A percentile compares a stretch with the other conserved stretches of the same genome.
phyloP scores from a whole-genome alignment of 176 grass and related monocot species.

The Oropetium thomaeum region DNA sequence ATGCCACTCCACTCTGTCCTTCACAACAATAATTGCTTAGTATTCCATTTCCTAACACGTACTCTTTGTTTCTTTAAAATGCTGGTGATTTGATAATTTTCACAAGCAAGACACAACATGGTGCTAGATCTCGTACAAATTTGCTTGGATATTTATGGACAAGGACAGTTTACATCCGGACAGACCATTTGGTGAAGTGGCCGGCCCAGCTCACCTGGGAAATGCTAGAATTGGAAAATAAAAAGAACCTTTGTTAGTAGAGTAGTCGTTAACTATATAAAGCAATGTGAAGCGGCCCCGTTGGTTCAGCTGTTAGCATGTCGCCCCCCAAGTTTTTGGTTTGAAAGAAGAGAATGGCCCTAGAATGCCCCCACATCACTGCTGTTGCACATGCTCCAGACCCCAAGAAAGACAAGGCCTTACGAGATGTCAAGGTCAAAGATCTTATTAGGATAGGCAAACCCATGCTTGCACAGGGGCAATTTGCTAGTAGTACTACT shows the following conservation, averaged over 20 bases:
- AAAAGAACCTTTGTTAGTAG: slow-evolving; percentile 17
- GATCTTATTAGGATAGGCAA: slow-evolving; percentile 35
- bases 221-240: slow-evolving; percentile 2
- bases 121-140: slow-evolving; percentile 15
- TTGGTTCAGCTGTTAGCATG: slow-evolving; percentile 13
- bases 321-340: background rate
- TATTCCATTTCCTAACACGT: background rate
- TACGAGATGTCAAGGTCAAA: slow-evolving; percentile 51
- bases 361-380: slow-evolving; percentile 25
- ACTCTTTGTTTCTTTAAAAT: slow-evolving; percentile 1
- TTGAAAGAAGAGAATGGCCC: background rate
- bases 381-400: slow-evolving; percentile 31
- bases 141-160: background rate
- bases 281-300: slow-evolving; percentile 18
- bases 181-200: background rate
- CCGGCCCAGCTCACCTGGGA: background rate
- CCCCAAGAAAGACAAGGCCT: slow-evolving; percentile 39
- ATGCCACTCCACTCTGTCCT: background rate
- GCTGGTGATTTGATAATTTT: background rate
- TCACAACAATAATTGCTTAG: slow-evolving; percentile 24
- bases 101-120: background rate
- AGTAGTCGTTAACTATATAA: background rate
- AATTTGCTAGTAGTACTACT: no score
- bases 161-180: background rate
- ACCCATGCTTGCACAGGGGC: slow-evolving; percentile 1